Evolutionary conservation across 2,329 filamentous ascomycete genomes (phyloP).

Genomic region (Parastagonospora avenae): DNA sequence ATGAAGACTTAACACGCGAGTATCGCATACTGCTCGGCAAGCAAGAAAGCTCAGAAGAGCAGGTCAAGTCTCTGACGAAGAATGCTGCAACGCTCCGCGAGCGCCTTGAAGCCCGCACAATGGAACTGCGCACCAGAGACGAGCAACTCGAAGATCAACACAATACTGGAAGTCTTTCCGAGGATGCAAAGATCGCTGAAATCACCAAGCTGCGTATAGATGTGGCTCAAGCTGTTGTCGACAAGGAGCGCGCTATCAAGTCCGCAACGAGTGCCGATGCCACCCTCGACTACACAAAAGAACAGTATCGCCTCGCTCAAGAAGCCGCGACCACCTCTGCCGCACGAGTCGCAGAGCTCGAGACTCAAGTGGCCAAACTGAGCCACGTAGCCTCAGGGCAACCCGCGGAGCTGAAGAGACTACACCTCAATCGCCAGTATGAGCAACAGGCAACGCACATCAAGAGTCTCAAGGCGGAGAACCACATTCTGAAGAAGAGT

Average conservation of each 20-base stretch:
- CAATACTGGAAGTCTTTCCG: conserved; percentile 20
- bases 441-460: conserved; percentile 12
- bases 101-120: conserved; percentile 17
- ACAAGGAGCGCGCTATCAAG: conserved; percentile 35
- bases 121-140: conserved; percentile 16
- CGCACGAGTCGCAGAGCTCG: conserved; percentile 16
- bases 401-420: conserved; percentile 18
- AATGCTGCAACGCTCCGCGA: conserved; percentile 22
- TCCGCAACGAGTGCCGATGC: conserved; percentile 37
- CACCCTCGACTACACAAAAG: conserved; percentile 63
- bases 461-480: conserved; percentile 11
- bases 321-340: conserved; percentile 13
- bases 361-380: conserved; percentile 17
- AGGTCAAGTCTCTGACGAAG: conserved; percentile 18
- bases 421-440: conserved; percentile 20
- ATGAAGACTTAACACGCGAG: conserved; percentile 29
- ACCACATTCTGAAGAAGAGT: conserved; percentile 16
- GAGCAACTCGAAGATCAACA: conserved; percentile 26
- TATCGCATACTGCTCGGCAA: conserved; percentile 24
- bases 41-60: conserved; percentile 17
- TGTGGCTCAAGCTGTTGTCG: conserved; percentile 20
- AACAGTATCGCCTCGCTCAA: conserved; percentile 55
- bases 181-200: conserved; percentile 27
- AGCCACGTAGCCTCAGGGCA: conserved; percentile 23
- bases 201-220: conserved; percentile 30